phyloP scores from a whole-genome alignment of 1,139 yeast species.

The Candida sanyaensis region DNA sequence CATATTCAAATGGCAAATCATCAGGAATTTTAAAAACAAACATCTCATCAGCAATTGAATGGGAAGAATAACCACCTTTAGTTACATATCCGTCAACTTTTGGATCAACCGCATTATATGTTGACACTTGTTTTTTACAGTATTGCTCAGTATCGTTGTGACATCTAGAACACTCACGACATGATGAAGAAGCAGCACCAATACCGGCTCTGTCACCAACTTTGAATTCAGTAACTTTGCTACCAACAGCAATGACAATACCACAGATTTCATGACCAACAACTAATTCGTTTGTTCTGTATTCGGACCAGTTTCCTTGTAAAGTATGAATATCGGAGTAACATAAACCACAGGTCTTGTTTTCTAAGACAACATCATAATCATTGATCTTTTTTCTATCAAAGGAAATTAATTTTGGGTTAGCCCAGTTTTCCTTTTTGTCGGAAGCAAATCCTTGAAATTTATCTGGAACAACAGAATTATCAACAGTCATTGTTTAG shows the following conservation, averaged over 20 bases:
- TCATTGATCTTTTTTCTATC: conserved; percentile 38
- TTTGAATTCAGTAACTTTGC: conserved; percentile 44
- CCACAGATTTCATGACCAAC: conserved; percentile 60
- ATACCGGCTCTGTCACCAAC: conserved; percentile 65
- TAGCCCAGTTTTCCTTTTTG: conserved; percentile 39
- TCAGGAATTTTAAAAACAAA: conserved; percentile 62
- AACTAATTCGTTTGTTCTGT: conserved; percentile 29
- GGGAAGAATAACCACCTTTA: conserved; percentile 66
- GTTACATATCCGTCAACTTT: conserved; percentile 36
- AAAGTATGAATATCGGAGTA: conserved; percentile 57
- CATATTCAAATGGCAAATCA: conserved; percentile 42
- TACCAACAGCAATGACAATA: conserved; percentile 52
- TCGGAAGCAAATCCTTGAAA: conserved; percentile 49
- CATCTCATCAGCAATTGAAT: conserved; percentile 53
- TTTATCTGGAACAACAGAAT: conserved; percentile 27
- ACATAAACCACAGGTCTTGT: conserved; percentile 59
- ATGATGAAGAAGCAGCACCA: conserved; percentile 55
- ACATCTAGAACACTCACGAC: conserved; percentile 53
- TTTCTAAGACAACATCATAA: conserved; percentile 48
- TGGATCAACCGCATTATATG: conserved; percentile 45
- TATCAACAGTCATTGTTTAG: conserved; percentile 13
- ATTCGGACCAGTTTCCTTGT: conserved; percentile 44
- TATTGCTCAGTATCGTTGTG: conserved; percentile 47
- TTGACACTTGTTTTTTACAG: conserved; percentile 44
- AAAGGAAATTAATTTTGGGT: conserved; percentile 43